A percentile compares a stretch with the other conserved stretches of the same genome.
These are phyloP conservation scores for grape (Vitis vinifera) DNA, from an alignment of 164 flowering plant species.

Conservation along the genomic window ASM3070453v1 NC_081806.1:5239501-5240000, in stretches of 20 bases:
- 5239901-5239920: constrained; percentile 11
- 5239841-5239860: background rate
- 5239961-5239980: background rate
- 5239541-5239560: too few species aligned
- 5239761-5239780: background rate
- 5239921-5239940: constrained; percentile 7
- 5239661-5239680: too few species aligned
- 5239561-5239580: too few species aligned
- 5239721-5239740: too few species aligned
- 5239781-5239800: background rate
- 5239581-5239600: too few species aligned
- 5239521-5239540: too few species aligned
- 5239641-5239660: too few species aligned
- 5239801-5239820: background rate
- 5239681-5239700: too few species aligned
- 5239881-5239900: constrained; percentile 15
- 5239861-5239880: constrained; percentile 5
- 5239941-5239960: background rate
- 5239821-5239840: background rate
- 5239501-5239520: too few species aligned
- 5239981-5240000: constrained; percentile 13
- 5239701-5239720: too few species aligned
- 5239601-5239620: too few species aligned
- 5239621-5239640: too few species aligned
- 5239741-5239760: background rate